phyloP scores from a whole-genome alignment of 768 basidiomycete genomes.

The Phlegmacium glaucopus region DNA sequence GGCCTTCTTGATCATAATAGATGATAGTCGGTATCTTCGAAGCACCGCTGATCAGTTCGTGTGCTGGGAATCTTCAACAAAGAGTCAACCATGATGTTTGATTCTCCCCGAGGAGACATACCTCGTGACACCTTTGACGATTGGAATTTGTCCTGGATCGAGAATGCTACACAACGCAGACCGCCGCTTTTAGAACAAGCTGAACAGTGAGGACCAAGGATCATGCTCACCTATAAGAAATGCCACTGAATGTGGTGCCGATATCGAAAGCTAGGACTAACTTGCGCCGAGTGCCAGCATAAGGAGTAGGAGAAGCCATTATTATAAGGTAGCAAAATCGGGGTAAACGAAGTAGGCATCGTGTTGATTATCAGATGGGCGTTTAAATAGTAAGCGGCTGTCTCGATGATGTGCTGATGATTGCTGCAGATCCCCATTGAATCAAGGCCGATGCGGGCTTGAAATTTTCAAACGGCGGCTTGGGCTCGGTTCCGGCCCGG shows the following conservation, averaged over 20 bases:
- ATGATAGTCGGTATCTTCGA: conserved; percentile 42
- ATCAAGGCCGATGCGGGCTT: too few species aligned
- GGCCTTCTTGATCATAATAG: conserved; percentile 42
- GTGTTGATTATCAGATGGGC: neutral
- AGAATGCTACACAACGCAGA: conserved; percentile 27
- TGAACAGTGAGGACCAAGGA: neutral
- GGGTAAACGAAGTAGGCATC: neutral
- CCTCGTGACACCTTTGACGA: conserved; percentile 44
- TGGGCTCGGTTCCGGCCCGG: too few species aligned
- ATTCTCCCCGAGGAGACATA: too few species aligned
- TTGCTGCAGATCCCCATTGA: too few species aligned
- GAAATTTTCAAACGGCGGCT: too few species aligned
- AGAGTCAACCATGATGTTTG: too few species aligned
- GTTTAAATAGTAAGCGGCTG: too few species aligned
- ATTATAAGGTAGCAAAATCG: neutral
- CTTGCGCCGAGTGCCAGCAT: neutral
- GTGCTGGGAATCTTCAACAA: conserved; percentile 53
- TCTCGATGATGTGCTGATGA: too few species aligned
- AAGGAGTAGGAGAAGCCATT: neutral
- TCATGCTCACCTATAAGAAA: neutral
- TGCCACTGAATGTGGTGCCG: neutral
- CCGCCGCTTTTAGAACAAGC: neutral
- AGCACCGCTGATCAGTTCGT: conserved; percentile 41
- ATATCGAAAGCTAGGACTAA: neutral
- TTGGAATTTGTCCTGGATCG: conserved; percentile 33